Conservation (phyloP, 2,329 filamentous ascomycete species). For the Fusarium tuaranense region DNA sequence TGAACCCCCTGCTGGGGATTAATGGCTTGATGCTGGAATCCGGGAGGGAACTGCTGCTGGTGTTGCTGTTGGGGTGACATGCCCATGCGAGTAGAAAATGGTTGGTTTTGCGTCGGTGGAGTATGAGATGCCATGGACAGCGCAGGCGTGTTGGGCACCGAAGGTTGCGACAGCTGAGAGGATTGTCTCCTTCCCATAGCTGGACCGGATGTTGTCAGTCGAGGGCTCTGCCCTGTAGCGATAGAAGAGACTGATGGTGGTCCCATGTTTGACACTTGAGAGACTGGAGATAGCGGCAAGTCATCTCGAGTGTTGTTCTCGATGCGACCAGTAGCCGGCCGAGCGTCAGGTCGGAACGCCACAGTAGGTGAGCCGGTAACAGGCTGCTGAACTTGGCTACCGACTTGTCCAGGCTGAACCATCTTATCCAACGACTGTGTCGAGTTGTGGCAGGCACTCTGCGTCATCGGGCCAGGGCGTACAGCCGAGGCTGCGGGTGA, state of each 20-base stretch:
- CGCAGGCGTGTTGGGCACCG: conserved; percentile 22
- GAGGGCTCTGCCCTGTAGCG: conserved; percentile 41
- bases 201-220: conserved; percentile 23
- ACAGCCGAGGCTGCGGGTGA: conserved; percentile 30
- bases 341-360: conserved; percentile 24
- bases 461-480: conserved; percentile 26
- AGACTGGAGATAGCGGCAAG: conserved; percentile 41
- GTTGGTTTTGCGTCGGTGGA: conserved; percentile 30
- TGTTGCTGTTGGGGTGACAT: conserved; percentile 27
- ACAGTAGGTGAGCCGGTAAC: conserved; percentile 29
- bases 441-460: conserved; percentile 30
- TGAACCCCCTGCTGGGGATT: conserved; percentile 17
- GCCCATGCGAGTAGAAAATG: conserved; percentile 21
- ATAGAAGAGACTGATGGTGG: conserved; percentile 42
- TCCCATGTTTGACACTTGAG: conserved; percentile 37
- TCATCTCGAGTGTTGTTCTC: conserved; percentile 25
- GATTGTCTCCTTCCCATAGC: conserved; percentile 26
- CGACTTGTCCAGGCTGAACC: conserved; percentile 16
- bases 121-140: conserved; percentile 26
- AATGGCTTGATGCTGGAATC: conserved; percentile 23
- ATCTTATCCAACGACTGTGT: conserved; percentile 40
- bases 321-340: conserved; percentile 9
- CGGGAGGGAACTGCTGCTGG: conserved; percentile 23
- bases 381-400: conserved; percentile 23
- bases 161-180: conserved; percentile 16